A percentile compares a stretch with the other conserved stretches of the same genome.
These are phyloP conservation scores for Stachybotrys echinatus DNA, from an alignment of 2,329 filamentous ascomycete species.

Conservation along the genomic window DNA sequence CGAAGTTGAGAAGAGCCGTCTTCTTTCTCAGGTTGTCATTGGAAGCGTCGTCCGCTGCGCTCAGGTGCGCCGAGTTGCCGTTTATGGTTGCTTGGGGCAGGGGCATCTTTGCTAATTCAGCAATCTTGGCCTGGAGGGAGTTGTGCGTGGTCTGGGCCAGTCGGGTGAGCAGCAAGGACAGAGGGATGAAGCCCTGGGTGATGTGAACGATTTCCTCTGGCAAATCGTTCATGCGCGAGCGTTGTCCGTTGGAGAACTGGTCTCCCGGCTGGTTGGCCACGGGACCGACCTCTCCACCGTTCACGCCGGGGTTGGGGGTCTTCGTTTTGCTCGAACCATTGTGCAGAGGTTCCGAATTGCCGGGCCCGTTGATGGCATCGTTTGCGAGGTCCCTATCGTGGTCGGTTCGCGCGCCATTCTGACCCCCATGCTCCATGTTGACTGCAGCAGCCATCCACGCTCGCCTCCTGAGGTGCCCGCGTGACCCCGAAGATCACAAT, in stretches of 20 bases:
- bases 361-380: conserved; percentile 11
- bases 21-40: conserved; percentile 72
- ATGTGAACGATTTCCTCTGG: conserved; percentile 66
- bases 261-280: not conserved
- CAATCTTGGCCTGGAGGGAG: conserved; percentile 65
- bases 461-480: too few relatives aligned
- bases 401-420: conserved; percentile 48
- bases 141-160: conserved; percentile 81
- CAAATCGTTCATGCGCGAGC: conserved; percentile 48
- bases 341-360: not conserved
- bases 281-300: not conserved
- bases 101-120: conserved; percentile 64
- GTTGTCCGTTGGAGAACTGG: conserved; percentile 12
- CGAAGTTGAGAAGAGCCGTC: conserved; percentile 66
- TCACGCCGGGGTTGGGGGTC: not conserved
- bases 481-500: too few relatives aligned
- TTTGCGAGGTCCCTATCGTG: conserved; percentile 49
- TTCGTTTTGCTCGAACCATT: not conserved
- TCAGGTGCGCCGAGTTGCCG: conserved; percentile 34
- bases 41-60: conserved; percentile 49
- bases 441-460: conserved; percentile 47
- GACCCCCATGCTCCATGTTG: conserved; percentile 51
- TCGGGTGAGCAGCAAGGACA: conserved; percentile 70
- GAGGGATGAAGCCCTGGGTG: conserved; percentile 67
- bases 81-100: conserved; percentile 46